A percentile compares a stretch with the other conserved stretches of the same genome.
Evolutionary conservation across 1,139 yeast species (phyloP).

Genomic region (Taphrina sp.): DNA sequence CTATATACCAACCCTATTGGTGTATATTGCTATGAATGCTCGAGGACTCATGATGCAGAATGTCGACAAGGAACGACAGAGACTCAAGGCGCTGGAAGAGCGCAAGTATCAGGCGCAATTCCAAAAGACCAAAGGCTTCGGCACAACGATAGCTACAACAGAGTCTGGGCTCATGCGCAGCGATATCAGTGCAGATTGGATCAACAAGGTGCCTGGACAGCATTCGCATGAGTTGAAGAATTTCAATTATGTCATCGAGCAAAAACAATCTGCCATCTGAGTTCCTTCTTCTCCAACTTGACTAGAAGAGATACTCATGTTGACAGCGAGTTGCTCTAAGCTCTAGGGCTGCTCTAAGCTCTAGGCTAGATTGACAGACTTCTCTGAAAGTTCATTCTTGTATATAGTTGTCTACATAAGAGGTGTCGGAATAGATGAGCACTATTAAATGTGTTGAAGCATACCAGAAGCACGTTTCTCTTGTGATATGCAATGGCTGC

Average conservation of each 20-base stretch:
- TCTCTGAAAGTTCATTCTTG: too few relatives aligned
- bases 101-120: conserved; percentile 18
- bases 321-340: too few relatives aligned
- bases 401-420: too few relatives aligned
- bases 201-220: conserved; percentile 10
- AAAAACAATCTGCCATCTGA: conserved; percentile 15
- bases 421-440: too few relatives aligned
- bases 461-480: too few relatives aligned
- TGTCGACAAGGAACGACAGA: conserved; percentile 24
- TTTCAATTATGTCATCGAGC: conserved; percentile 24
- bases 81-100: conserved; percentile 4
- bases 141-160: conserved; percentile 21
- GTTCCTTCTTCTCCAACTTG: neutral
- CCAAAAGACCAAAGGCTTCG: conserved; percentile 22
- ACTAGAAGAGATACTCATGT: too few relatives aligned
- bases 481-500: too few relatives aligned
- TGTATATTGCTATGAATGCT: conserved; percentile 12
- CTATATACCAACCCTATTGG: conserved; percentile 18
- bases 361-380: too few relatives aligned
- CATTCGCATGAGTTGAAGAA: conserved; percentile 21
- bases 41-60: conserved; percentile 20
- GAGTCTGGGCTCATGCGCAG: conserved; percentile 26
- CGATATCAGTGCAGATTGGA: conserved; percentile 22
- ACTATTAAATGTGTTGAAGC: too few relatives aligned
- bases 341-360: too few relatives aligned